A percentile compares a stretch with the other conserved stretches of the same genome.
Evolutionary conservation across 257 asterid genomes (phyloP).

Genomic region (Henckelia pumila): DNA sequence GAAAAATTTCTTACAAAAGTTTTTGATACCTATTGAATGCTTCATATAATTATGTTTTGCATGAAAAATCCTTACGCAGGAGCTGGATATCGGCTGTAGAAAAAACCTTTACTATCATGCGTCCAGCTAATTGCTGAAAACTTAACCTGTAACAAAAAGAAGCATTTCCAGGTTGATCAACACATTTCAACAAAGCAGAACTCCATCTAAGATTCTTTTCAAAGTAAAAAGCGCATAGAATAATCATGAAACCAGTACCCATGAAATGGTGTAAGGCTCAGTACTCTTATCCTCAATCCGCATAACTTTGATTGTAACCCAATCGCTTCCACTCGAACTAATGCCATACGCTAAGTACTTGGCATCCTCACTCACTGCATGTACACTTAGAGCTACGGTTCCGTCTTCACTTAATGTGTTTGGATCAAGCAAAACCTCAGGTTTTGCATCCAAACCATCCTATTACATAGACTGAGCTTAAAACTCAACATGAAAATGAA

Average conservation of each 20-base stretch:
- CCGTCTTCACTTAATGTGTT: conserved; percentile 62
- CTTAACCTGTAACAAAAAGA: conserved; percentile 44
- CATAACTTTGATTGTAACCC: conserved; percentile 64
- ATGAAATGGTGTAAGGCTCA: conserved; percentile 46
- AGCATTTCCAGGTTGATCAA: neutral
- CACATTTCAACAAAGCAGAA: neutral
- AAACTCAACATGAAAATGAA: neutral
- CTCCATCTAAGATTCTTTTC: neutral
- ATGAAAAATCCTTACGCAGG: conserved; percentile 44
- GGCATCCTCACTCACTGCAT: conserved; percentile 60
- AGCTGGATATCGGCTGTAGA: conserved; percentile 64
- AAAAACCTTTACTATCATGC: conserved; percentile 59
- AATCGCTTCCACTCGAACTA: conserved; percentile 68
- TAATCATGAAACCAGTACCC: conserved; percentile 35
- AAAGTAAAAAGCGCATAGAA: neutral
- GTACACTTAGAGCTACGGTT: conserved; percentile 47
- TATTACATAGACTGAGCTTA: conserved; percentile 11
- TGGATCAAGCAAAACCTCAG: conserved; percentile 64
- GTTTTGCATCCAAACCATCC: conserved; percentile 52
- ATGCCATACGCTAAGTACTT: conserved; percentile 54
- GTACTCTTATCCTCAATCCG: conserved; percentile 41
- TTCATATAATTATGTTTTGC: too few relatives aligned
- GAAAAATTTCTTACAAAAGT: too few relatives aligned
- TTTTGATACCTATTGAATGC: too few relatives aligned
- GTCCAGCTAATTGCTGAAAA: conserved; percentile 56